Conservation (phyloP, 257 asterid species). For the Ehretia macrophylla region DNA sequence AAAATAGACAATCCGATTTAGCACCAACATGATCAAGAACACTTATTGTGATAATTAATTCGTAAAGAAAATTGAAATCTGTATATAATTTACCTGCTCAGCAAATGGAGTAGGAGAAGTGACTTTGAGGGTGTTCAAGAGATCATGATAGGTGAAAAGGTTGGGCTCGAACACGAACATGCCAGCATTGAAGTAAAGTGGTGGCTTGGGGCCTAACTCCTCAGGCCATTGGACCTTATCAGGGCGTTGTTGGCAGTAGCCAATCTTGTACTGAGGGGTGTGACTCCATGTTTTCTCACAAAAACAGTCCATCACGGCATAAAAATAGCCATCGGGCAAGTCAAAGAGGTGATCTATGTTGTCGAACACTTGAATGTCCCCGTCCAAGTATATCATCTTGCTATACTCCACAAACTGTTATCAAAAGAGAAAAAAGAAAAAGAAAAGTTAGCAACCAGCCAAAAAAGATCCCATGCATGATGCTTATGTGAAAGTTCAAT, state of each 20-base stretch:
- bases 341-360: conserved; percentile 48
- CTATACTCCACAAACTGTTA: conserved; percentile 38
- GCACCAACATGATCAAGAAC: background rate
- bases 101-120: conserved; percentile 32
- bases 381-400: conserved; percentile 55
- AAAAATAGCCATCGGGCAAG: conserved; percentile 31
- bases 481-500: background rate
- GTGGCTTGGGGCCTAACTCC: conserved; percentile 35
- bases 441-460: no score
- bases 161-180: conserved; percentile 48
- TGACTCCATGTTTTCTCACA: conserved; percentile 56
- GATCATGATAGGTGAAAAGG: conserved; percentile 32
- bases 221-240: conserved; percentile 39
- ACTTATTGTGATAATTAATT: no score
- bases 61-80: no score
- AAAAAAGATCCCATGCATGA: no score
- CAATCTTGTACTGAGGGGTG: conserved; percentile 33
- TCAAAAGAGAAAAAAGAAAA: background rate
- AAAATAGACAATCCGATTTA: background rate
- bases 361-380: conserved; percentile 46
- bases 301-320: conserved; percentile 58
- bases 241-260: conserved; percentile 42
- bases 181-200: conserved; percentile 48
- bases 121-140: conserved; percentile 12
- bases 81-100: conserved; percentile 44